Evolutionary conservation across 345 rosid species (phyloP).

Genomic region (Aurinia saxatilis): DNA sequence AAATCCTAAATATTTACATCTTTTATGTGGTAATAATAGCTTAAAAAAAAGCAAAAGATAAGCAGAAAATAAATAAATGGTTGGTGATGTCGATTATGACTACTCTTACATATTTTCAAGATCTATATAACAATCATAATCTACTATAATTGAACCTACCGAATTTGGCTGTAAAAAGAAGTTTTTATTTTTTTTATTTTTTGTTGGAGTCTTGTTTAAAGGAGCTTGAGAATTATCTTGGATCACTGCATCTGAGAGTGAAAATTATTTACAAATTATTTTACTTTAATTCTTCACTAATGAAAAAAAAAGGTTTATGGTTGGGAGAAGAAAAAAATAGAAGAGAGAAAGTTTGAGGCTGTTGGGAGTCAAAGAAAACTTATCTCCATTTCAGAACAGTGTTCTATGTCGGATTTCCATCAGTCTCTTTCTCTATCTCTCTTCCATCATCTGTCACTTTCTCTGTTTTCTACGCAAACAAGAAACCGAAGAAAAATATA

Average conservation of each 20-base stretch:
- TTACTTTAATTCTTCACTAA: too few species aligned
- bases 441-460: constrained; percentile 45
- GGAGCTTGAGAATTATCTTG: not conserved
- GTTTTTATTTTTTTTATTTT: not conserved
- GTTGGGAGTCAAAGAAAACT: constrained; percentile 39
- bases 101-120: constrained; percentile 11
- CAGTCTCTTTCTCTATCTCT: constrained; percentile 14
- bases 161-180: not conserved
- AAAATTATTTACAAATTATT: too few species aligned
- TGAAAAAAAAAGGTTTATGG: too few species aligned
- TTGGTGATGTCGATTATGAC: not conserved
- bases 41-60: not conserved
- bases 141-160: constrained; percentile 20
- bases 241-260: not conserved
- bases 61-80: too few species aligned
- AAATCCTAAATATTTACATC: not conserved
- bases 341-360: not conserved
- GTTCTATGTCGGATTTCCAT: constrained; percentile 50
- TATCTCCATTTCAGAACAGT: constrained; percentile 35
- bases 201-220: not conserved
- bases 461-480: constrained; percentile 40
- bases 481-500: constrained; percentile 25
- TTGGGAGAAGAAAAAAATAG: too few species aligned
- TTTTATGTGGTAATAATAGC: not conserved
- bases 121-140: constrained; percentile 7